Percentiles rank a stretch among this genome's conserved stretches.
Conservation (phyloP, 768 basidiomycete genomes). For the Russula dissimulans region DNA sequence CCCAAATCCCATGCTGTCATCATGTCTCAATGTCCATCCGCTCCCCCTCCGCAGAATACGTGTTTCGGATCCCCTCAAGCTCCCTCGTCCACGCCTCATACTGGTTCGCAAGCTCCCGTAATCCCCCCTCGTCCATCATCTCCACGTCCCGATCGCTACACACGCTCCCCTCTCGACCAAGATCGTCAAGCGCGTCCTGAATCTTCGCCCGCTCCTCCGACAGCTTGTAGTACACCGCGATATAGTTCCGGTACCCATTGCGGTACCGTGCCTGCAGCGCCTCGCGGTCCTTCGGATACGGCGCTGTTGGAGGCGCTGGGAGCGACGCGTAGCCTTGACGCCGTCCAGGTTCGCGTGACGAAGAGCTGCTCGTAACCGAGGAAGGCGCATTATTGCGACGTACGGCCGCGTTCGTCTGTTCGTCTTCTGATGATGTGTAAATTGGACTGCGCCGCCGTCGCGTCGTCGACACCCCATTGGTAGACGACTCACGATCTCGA, state of each 20-base stretch:
- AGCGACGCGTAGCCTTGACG: slow-evolving; percentile 1
- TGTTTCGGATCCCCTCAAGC: slow-evolving; percentile 39
- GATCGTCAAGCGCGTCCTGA: slow-evolving; percentile 40
- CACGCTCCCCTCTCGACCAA: slow-evolving; percentile 28
- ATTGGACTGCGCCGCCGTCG: slow-evolving; percentile 15
- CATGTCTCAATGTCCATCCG: slow-evolving; percentile 12
- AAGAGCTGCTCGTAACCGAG: slow-evolving; percentile 23
- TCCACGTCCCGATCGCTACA: slow-evolving; percentile 48
- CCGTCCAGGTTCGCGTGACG: slow-evolving; percentile 25
- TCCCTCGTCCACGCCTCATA: slow-evolving; percentile 44
- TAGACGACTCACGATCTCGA: slow-evolving; percentile 12
- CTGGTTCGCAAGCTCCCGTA: slow-evolving; percentile 35
- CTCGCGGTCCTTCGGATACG: slow-evolving; percentile 40
- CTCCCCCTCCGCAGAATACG: slow-evolving; percentile 27
- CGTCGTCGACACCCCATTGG: slow-evolving; percentile 6
- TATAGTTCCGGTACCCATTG: slow-evolving; percentile 42
- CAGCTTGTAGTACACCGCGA: slow-evolving; percentile 38
- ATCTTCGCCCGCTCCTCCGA: slow-evolving; percentile 43
- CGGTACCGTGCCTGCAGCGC: slow-evolving; percentile 47
- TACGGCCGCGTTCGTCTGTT: slow-evolving; percentile 7
- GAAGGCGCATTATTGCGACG: slow-evolving; percentile 20
- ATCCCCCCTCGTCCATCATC: slow-evolving; percentile 36
- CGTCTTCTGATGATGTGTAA: slow-evolving; percentile 20
- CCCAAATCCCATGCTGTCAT: background rate
- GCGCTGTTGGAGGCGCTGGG: slow-evolving; percentile 16